These are phyloP conservation scores for Aristolochia californica DNA, from an alignment of 164 flowering plant genomes.

Conservation along the genomic window DNA sequence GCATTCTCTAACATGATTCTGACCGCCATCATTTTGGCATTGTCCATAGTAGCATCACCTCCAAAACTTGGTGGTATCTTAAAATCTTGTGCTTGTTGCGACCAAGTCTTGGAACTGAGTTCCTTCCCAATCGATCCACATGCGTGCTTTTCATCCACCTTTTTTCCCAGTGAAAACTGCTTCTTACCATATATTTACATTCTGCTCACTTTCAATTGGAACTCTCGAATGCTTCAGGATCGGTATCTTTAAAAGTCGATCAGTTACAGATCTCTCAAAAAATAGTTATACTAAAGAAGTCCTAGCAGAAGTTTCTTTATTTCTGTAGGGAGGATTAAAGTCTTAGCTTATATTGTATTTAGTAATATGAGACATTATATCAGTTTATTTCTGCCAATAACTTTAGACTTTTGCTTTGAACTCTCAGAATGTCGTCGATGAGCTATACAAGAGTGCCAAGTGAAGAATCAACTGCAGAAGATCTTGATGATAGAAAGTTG, in stretches of 20 bases:
- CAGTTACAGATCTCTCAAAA: too few relatives aligned
- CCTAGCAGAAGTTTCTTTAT: not conserved
- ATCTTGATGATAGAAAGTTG: too few relatives aligned
- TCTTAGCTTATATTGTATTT: not conserved
- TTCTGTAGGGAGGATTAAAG: not conserved
- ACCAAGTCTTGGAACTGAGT: not conserved
- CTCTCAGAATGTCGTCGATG: slow-evolving; percentile 49
- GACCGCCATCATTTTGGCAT: too few relatives aligned
- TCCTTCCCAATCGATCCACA: not conserved
- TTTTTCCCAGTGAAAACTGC: too few relatives aligned
- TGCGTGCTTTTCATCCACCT: too few relatives aligned
- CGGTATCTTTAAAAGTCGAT: too few relatives aligned
- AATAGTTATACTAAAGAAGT: too few relatives aligned
- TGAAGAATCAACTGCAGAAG: not conserved
- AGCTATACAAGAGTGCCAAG: slow-evolving; percentile 54
- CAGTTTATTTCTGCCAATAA: not conserved
- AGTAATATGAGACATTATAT: not conserved
- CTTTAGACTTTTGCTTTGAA: slow-evolving; percentile 1
- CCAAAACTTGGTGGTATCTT: not conserved
- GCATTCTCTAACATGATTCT: too few relatives aligned
- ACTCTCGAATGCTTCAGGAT: too few relatives aligned
- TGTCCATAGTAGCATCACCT: not conserved
- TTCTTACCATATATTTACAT: too few relatives aligned
- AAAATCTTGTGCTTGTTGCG: not conserved
- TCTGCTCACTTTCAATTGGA: too few relatives aligned